A percentile compares a stretch with the other conserved stretches of the same genome.
These are phyloP conservation scores for Lyophyllum decastes DNA, from an alignment of 768 basidiomycete genomes.

Conservation along the genomic window DNA sequence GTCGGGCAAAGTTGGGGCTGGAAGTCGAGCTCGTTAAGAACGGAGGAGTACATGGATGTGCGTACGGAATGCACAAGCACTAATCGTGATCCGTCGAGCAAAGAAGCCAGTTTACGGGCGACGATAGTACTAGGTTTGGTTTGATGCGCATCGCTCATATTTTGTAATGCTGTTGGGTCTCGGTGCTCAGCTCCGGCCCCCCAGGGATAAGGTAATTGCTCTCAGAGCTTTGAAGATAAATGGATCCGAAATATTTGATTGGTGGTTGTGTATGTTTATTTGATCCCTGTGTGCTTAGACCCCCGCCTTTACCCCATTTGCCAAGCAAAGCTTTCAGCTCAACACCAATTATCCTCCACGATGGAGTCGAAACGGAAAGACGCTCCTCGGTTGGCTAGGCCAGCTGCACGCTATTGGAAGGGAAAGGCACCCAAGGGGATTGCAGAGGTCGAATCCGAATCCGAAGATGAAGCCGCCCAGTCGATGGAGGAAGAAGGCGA, in stretches of 20 bases:
- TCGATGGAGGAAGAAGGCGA: conserved; percentile 52
- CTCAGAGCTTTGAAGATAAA: no score
- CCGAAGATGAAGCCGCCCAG: conserved; percentile 57
- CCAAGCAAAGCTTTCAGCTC: neutral
- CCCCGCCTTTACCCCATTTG: neutral
- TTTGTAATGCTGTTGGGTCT: neutral
- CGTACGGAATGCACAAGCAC: conserved; percentile 29
- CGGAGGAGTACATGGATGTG: conserved; percentile 51
- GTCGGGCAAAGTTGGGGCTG: conserved; percentile 93
- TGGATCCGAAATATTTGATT: neutral
- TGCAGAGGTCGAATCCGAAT: conserved; percentile 60
- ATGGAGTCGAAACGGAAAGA: conserved; percentile 56
- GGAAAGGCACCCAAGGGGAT: conserved; percentile 85
- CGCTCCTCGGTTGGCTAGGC: conserved; percentile 75
- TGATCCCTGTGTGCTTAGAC: conserved; percentile 13
- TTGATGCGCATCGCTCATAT: conserved; percentile 28
- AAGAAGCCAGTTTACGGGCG: conserved; percentile 70
- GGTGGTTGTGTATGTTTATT: conserved; percentile 9
- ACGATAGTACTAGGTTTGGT: conserved; percentile 81
- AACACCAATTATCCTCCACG: neutral
- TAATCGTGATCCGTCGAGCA: conserved; percentile 20
- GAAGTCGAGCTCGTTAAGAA: conserved; percentile 62
- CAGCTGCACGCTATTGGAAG: conserved; percentile 87
- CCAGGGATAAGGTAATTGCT: no score
- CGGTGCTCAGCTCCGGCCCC: no score